These are phyloP conservation scores for Hypoxylon lenormandii DNA, from an alignment of 495 filamentous ascomycete genomes.

Conservation along the genomic window DNA sequence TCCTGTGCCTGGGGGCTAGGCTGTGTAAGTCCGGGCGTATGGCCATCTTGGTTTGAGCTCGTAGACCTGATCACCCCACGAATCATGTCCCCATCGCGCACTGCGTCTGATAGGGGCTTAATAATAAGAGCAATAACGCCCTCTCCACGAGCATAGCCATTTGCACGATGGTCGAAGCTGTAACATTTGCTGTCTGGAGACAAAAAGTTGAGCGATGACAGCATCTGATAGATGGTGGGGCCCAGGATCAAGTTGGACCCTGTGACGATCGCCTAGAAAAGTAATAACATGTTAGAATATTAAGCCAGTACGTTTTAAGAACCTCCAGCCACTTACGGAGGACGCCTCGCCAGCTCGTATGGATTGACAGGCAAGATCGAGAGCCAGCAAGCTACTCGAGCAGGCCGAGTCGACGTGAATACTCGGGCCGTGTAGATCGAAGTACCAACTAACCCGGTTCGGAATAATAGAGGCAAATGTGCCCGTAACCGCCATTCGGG, in stretches of 20 bases:
- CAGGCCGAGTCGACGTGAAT: conserved; percentile 82
- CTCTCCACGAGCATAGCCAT: conserved; percentile 74
- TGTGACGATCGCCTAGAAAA: conserved; percentile 60
- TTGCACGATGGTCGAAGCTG: conserved; percentile 68
- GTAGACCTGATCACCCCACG: conserved; percentile 69
- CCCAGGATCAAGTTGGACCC: conserved; percentile 63
- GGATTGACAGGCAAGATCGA: conserved; percentile 78
- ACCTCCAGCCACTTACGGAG: conserved; percentile 24
- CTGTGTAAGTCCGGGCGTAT: conserved; percentile 63
- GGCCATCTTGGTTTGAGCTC: conserved; percentile 67
- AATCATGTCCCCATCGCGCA: conserved; percentile 64
- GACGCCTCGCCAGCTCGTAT: conserved; percentile 64
- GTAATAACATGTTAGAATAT: neutral
- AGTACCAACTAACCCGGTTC: conserved; percentile 67
- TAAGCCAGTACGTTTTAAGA: neutral
- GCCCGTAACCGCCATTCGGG: conserved; percentile 44
- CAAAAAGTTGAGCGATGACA: conserved; percentile 53
- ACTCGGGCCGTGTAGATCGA: conserved; percentile 59
- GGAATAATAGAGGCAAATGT: conserved; percentile 58
- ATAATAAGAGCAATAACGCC: conserved; percentile 65
- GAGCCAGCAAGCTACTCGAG: conserved; percentile 70
- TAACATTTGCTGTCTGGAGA: conserved; percentile 59
- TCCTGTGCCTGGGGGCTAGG: conserved; percentile 66
- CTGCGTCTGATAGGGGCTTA: conserved; percentile 65
- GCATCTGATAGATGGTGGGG: conserved; percentile 52